Evolutionary conservation across 2,329 filamentous ascomycete genomes (phyloP).

Genomic region (Diaporthe humulicola): DNA sequence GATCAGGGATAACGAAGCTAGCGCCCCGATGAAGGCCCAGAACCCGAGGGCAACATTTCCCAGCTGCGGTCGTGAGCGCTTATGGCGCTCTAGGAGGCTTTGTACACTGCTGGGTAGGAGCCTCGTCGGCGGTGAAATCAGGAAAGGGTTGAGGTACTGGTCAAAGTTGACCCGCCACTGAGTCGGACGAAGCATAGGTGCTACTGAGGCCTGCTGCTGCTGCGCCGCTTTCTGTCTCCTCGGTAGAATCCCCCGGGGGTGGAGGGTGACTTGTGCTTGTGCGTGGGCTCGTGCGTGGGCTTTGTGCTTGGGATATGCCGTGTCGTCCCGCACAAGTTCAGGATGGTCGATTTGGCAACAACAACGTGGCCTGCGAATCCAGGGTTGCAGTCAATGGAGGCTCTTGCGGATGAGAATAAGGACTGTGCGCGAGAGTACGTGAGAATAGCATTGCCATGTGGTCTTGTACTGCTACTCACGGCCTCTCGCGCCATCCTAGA

Average conservation of each 20-base stretch:
- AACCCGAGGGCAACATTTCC: slow-evolving; percentile 71
- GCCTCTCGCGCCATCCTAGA: background rate
- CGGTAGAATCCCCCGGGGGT: background rate
- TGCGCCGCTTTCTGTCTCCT: background rate
- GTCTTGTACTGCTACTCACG: background rate
- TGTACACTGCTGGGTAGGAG: slow-evolving; percentile 75
- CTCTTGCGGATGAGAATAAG: background rate
- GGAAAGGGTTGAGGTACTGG: slow-evolving; percentile 76
- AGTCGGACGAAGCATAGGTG: slow-evolving; percentile 30
- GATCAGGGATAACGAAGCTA: slow-evolving; percentile 71
- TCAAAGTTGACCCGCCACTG: slow-evolving; percentile 80
- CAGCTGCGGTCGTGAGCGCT: slow-evolving; percentile 50
- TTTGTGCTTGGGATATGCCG: no score
- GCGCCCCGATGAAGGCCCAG: slow-evolving; percentile 76
- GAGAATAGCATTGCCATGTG: background rate
- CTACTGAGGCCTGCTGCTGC: background rate
- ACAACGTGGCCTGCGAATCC: background rate
- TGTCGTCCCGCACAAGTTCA: background rate
- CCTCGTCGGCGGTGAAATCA: slow-evolving; percentile 76
- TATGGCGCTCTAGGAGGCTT: slow-evolving; percentile 76
- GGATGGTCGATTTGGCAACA: background rate
- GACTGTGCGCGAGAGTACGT: background rate
- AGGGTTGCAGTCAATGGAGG: background rate
- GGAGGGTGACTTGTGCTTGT: background rate
- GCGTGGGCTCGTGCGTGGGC: background rate